Base-by-base conservation (phyloP, 139 green algal species). In the Coelastrella sp. region DNA sequence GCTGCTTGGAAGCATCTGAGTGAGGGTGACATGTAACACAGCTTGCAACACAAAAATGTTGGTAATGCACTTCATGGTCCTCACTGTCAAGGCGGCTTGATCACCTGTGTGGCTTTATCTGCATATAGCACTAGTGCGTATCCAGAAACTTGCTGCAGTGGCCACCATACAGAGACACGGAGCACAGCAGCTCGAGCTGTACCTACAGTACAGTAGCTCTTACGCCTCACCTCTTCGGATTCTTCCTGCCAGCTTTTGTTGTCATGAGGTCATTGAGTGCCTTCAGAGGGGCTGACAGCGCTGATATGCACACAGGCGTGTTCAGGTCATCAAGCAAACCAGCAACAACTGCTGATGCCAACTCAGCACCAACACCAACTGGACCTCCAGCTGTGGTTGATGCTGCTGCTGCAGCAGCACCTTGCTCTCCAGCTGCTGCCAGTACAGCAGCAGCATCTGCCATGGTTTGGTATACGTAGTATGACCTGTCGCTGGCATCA, bases 241-340 rank as follows among this genome's bases (percentile, higher is more conserved):
- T 91, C 78, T 93, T 94, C 5, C 80, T 81, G 32, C 95, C 96
- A 54, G 95, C 95, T 92, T 97, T 97, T 17, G 96, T 98, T 16
- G 90, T 93, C 5, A 95, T 80, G 74, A 96, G 89, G 80, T 96
- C 94, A 81, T 96, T 96, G 57, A 98, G 92, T 4, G 90, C 68
- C 84, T 98, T 98, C 11, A 99, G 93, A 2, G 96, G 95, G 23
- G 91, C 93, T 10, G 95, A 98, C 59, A 99, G 90, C 4, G 94
- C 93, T 0, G 95, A 94, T 7, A 98, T 85, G 13, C 91, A 96
- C 19, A 92, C 84, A 0, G 98, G 95, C 0, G 96, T 99, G 91
- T 99, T 99, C 5, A 99, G 87, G 91, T 99, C 98, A 89, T 99
- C 98, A 8, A 93, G 82, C 81, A 99, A 91, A 0, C 93, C 93